Base-by-base conservation (phyloP, 148 eudicot species). In the Fagopyrum tataricum region DNA sequence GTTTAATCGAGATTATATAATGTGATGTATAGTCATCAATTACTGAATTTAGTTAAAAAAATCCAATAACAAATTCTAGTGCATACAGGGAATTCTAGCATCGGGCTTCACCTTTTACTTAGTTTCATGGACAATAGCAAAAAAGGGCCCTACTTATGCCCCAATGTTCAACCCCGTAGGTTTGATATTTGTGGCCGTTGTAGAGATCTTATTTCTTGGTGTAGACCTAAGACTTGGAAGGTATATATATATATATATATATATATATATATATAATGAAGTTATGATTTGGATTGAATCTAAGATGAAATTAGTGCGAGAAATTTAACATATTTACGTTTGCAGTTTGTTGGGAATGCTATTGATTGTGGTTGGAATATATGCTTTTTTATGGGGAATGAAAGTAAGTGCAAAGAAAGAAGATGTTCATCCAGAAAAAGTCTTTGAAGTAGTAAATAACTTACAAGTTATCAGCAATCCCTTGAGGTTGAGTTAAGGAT, bases 121-220 rank as follows among this genome's bases (percentile, higher is more conserved):
- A 8, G 68, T 91, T 4, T 82, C 88, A 73, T 81, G 84, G 91
- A 84, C 85, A n/a, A 77, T 91, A 13, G 67, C 81, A n/a, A 71
- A 67, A 59, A 73, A 75, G 44, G 96, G 90, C 23, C 93, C 96
- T 0, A 84, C 91, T 9, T 91, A 85, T 80, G 89, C 87, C 21
- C 81, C 96, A 5, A 91, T 91, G 89, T 90, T 88, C 81, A 85
- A 82, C 70, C 92, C 96, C 0, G 70, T 88, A 61, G 37, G 83
- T 0, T 74, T 88, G 0, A 78, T 88, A 6, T 80, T 88, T 21
- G 80, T 88, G 12, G 87, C 89, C n/a, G 56, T 87, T 3, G 48
- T 75, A 2, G 93, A 89, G 73, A 79, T 81, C 55, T 24, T 85
- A 10, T 78, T 87, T 42, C 84, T 88, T 1, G 87, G 88, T 1